Evolutionary conservation across 2,329 filamentous ascomycete genomes (phyloP), one percentile per base, ranked within the genome.

Genomic region (Sphaerostilbella broomeana): DNA sequence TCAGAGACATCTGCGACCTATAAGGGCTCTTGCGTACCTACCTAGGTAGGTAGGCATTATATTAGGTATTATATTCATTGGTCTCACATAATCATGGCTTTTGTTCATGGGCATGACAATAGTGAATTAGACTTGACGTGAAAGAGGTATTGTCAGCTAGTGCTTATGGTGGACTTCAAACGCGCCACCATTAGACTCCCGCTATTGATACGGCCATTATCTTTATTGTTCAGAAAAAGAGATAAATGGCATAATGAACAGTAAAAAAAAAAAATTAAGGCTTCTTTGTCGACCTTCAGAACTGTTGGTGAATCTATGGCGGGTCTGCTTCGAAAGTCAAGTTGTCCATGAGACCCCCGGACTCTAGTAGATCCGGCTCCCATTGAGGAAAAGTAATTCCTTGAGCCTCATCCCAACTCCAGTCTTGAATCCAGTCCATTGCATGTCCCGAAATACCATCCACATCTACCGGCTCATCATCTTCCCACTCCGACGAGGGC

Each of bases 381-480:
- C 45, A 43, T 37, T 48, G 46, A 35, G 42, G 43, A 43, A 46
- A 48, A 20, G 40, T 35, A 16, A 48, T 30, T 20, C 42, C 47
- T 9, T 42, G 42, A 32, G 33, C 27, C 6, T 58, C 51, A 6
- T 55, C 55, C 48, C 50, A 53, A 1, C 47, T 50, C 55, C 53
- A 58, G 13, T 54, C 54, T 2, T 45, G 46, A 43, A 56, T 45
- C 48, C 53, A 50, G 18, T 53, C 54, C 41, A 52, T 46, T 25
- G 45, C 30, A 29, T 49, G 35, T 16, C 21, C 38, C n/a, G 44
- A 36, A 11, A 43, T 16, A n/a, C 36, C 31, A 5, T 47, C 41
- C 27, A 43, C 28, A 7, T 31, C 34, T 15, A 38, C 26, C 20
- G 33, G 35, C 18, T 50, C 46, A 13, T 48, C 43, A 12, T 38